phyloP scores from a whole-genome alignment of 108 stramenopile species.

The Stephanodiscus minutulus region DNA sequence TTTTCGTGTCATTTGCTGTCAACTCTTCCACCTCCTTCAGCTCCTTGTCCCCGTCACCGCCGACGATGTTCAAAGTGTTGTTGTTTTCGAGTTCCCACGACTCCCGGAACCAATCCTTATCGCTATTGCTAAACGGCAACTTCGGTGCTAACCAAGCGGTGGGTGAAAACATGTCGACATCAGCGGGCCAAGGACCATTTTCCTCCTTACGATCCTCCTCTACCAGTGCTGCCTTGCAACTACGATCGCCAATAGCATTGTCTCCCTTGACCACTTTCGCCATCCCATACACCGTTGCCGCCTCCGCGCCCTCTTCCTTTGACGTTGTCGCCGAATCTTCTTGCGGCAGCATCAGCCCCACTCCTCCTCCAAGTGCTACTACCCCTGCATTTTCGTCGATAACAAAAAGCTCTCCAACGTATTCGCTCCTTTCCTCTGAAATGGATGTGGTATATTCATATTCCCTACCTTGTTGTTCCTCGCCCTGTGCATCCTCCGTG shows the following conservation, averaged over 20 bases:
- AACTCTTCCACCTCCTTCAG: not conserved
- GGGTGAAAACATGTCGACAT: constrained; percentile 1
- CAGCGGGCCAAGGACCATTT: not conserved
- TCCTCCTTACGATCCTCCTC: not conserved
- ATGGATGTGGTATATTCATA: not conserved
- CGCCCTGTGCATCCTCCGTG: not conserved
- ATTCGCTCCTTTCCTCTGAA: not conserved
- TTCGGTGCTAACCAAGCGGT: not conserved
- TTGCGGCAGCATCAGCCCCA: not conserved
- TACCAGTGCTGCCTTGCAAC: no score
- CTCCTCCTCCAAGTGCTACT: not conserved
- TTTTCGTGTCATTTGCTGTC: not conserved
- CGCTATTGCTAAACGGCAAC: not conserved
- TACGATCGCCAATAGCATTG: not conserved
- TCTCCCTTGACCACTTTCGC: not conserved
- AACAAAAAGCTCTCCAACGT: not conserved
- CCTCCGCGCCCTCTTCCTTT: not conserved
- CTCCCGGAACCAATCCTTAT: not conserved
- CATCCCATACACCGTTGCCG: not conserved
- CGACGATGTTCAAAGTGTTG: not conserved
- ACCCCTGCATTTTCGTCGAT: not conserved
- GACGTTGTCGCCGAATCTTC: not conserved
- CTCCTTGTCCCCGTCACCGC: constrained; percentile 13
- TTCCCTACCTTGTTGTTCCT: not conserved
- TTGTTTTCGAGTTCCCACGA: not conserved